phyloP scores from a whole-genome alignment of 2,329 filamentous ascomycete species.

The Boeremia lycopersici region DNA sequence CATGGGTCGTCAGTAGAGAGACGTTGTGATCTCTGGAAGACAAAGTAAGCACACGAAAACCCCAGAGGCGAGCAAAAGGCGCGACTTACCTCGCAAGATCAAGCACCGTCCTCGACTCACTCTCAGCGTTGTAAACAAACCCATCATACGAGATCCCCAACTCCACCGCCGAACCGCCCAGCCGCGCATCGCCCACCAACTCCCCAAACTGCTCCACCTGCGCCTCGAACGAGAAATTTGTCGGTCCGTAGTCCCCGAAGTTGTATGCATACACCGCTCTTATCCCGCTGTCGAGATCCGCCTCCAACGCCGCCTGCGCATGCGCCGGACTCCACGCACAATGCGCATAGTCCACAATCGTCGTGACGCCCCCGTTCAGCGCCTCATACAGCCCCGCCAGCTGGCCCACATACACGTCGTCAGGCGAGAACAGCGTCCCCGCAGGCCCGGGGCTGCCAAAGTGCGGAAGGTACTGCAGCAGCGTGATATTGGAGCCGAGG shows the following conservation, averaged over 20 bases:
- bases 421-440: slow-evolving; percentile 14
- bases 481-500: slow-evolving; percentile 55
- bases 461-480: slow-evolving; percentile 22
- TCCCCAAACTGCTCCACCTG: background rate
- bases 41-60: background rate
- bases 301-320: slow-evolving; percentile 54
- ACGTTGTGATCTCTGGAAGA: background rate
- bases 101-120: background rate
- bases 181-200: background rate
- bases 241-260: background rate
- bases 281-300: slow-evolving; percentile 51
- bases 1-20: background rate
- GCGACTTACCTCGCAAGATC: background rate
- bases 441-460: slow-evolving; percentile 28
- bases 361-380: slow-evolving; percentile 58
- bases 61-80: background rate
- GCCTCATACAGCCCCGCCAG: slow-evolving; percentile 53
- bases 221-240: background rate
- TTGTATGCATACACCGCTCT: background rate
- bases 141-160: background rate
- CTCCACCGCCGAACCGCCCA: background rate
- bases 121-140: background rate
- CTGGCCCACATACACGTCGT: slow-evolving; percentile 31
- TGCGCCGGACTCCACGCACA: slow-evolving; percentile 53
- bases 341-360: slow-evolving; percentile 48